Evolutionary conservation across 495 filamentous ascomycete species (phyloP), one percentile per base, ranked within the genome.

Genomic region (Annulohypoxylon stygium): DNA sequence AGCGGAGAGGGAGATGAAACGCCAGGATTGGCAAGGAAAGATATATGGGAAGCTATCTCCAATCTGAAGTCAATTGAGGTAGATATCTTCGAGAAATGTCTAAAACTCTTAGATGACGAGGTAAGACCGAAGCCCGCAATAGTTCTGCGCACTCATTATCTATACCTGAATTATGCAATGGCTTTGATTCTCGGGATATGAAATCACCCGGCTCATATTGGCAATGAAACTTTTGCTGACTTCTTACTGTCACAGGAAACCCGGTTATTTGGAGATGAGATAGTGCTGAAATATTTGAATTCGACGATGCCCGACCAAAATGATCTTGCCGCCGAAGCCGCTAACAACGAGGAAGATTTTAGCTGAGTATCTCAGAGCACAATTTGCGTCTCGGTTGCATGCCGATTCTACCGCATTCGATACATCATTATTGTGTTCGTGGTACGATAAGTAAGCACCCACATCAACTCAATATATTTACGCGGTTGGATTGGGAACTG

Each of bases 61-160:
- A 54, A 80, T 48, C 81, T 95, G 34, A 83, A 90, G 60, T 80
- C 80, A 5, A 75, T 92, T 23, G 93, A 97, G 75, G 79, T 73
- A 8, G 78, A 75, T 3, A 74, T 94, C 48, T 75, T 97, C 59
- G 81, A 89, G 70, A 81, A 76, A 61, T 86, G 83, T 5, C 81
- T 87, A 41, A 75, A 84, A 39, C 77, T 83, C 36, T 81, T 95
- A 33, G 87, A 89, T 67, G 78, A 85, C 37, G 82, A 92, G 89
- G 93, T 94, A 77, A 83, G 83, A 51, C 16, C 45, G 20, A 51
- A 39, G 9, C 50, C 66, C 14, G 20, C 9, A 62, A 47, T 34
- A 34, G 5, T 20, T n/a, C 3, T 55, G 2, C 8, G 43, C 36
- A 20, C 7, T 37, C 20, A 14, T n/a, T 1, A 12, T 53, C 7